These are phyloP conservation scores for Ascoidea rubescens DNA, from an alignment of 805 yeast genomes.

Conservation along the genomic window DNA sequence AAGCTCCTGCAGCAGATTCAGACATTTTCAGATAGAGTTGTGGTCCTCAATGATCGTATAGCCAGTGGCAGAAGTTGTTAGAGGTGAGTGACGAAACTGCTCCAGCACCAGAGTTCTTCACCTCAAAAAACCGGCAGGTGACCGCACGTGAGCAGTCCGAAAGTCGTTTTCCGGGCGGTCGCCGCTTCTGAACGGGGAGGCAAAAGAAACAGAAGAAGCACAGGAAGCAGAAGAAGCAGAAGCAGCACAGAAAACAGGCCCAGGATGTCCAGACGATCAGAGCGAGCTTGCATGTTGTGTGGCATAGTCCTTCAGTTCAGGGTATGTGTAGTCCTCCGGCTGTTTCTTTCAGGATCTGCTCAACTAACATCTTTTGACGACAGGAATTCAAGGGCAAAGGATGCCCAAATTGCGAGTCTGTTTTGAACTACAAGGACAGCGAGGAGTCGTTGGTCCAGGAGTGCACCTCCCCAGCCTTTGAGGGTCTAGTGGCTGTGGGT, in stretches of 20 bases:
- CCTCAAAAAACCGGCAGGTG: too few species aligned
- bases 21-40: background rate
- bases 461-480: conserved; percentile 93
- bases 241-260: too few species aligned
- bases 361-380: background rate
- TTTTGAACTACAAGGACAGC: conserved; percentile 59
- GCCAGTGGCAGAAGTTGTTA: too few species aligned
- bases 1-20: background rate
- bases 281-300: conserved; percentile 95
- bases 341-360: background rate
- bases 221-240: too few species aligned
- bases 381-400: conserved; percentile 67
- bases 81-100: too few species aligned
- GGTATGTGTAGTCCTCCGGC: conserved; percentile 18
- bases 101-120: too few species aligned
- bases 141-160: too few species aligned
- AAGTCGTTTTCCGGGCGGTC: too few species aligned
- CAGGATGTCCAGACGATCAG: conserved; percentile 35
- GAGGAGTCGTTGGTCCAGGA: conserved; percentile 80
- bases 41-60: too few species aligned
- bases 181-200: too few species aligned
- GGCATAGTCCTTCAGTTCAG: conserved; percentile 77
- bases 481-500: conserved; percentile 85
- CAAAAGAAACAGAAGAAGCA: too few species aligned
- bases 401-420: conserved; percentile 92